Evolutionary conservation across 345 rosid genomes (phyloP), one percentile per base, ranked within the genome.

Genomic region (Hypericum perforatum): DNA sequence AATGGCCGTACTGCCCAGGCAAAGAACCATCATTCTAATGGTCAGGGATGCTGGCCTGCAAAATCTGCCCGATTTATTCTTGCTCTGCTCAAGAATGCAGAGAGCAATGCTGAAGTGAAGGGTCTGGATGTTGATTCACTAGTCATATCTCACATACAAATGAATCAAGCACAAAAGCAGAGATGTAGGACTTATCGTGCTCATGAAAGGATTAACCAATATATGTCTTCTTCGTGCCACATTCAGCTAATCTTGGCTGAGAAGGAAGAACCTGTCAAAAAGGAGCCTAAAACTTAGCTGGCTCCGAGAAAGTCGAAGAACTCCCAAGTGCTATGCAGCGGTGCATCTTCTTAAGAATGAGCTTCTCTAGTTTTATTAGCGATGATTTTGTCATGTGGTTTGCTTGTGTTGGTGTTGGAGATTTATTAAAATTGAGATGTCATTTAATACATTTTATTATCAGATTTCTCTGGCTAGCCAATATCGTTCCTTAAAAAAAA

Each of bases 61-160:
- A n/a, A n/a, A n/a, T n/a, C n/a, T n/a, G n/a, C n/a, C 8, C 61
- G 65, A 41, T 78, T 77, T 56, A 68, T 81, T 29, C 72, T 76
- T 22, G 80, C 77, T 69, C 70, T 76, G 59, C 82, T 79, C 9
- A 77, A 78, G 71, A 78, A 82, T 46, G 87, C 85, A 9, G 89
- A 82, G 73, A 82, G 87, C 60, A 86, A 82, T 43, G 90, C 88
- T 0, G 95, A 81, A 89, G 81, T 86, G 45, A 86, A 86, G 65
- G 91, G 89, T 37, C 64, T 83, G 77, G 89, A 86, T 69, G 82
- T 81, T 7, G 88, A 86, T 50, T 62, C 88, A 0, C 76, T 86
- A 15, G 69, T 62, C 61, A 60, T 81, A 16, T 83, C 91, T 57
- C 91, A 86, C 66, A 68, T 86, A 55, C 95, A 78, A 71, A 86